Evolutionary conservation across 345 rosid genomes (phyloP).

Genomic region (Lepidium africanum): DNA sequence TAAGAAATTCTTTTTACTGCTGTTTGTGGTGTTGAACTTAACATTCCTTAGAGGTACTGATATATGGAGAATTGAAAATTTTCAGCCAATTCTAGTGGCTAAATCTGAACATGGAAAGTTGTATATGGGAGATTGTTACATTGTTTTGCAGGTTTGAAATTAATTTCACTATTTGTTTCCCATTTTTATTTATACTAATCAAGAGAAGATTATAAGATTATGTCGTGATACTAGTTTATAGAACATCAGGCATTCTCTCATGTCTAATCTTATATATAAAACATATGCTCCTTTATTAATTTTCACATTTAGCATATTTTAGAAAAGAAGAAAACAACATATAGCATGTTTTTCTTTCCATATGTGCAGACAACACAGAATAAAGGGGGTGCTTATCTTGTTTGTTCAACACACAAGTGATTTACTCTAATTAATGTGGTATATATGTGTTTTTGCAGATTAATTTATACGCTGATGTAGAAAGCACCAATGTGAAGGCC

Average conservation of each 20-base stretch:
- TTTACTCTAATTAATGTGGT: too few relatives aligned
- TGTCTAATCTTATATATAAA: slow-evolving; percentile 8
- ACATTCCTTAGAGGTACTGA: slow-evolving; percentile 79
- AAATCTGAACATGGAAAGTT: slow-evolving; percentile 91
- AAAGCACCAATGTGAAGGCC: too few relatives aligned
- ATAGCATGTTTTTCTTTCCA: slow-evolving; percentile 9
- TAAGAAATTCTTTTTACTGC: too few relatives aligned
- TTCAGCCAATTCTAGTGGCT: slow-evolving; percentile 74
- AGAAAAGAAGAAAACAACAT: background rate
- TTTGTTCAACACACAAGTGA: too few relatives aligned
- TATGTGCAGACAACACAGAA: slow-evolving; percentile 61
- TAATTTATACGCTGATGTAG: too few relatives aligned
- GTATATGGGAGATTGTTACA: slow-evolving; percentile 90
- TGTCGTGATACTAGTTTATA: background rate
- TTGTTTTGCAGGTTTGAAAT: slow-evolving; percentile 69
- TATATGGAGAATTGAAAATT: slow-evolving; percentile 95
- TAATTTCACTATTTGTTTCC: background rate
- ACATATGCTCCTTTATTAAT: background rate
- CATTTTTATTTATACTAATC: background rate
- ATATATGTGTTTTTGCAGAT: too few relatives aligned
- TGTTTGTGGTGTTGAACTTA: slow-evolving; percentile 22
- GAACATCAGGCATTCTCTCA: slow-evolving; percentile 10
- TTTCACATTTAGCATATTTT: slow-evolving; percentile 7
- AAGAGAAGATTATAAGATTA: background rate
- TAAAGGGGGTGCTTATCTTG: slow-evolving; percentile 74